Conservation (phyloP, 2,329 filamentous ascomycete genomes). For the Fusarium sacchari region DNA sequence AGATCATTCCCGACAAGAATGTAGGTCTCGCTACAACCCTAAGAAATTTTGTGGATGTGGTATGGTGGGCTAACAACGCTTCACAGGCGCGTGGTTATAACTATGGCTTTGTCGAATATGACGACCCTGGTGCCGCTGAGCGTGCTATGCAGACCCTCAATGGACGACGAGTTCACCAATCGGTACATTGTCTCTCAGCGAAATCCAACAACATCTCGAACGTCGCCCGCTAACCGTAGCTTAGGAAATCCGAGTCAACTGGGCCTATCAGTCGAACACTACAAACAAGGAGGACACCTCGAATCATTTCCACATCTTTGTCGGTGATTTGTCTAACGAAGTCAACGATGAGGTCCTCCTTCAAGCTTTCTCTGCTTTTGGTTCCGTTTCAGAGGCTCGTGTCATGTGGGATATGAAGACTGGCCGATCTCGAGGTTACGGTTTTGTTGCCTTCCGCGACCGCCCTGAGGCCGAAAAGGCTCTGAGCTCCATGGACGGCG, state of each 20-base stretch:
- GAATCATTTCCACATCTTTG: conserved; percentile 98
- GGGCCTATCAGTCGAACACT: conserved; percentile 98
- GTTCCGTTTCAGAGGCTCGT: conserved; percentile 93
- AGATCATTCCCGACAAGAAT: conserved; percentile 99
- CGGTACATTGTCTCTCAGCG: conserved; percentile 62
- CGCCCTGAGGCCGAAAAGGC: conserved; percentile 95
- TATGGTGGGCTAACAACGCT: conserved; percentile 36
- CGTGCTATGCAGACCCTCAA: conserved; percentile 98
- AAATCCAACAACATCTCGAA: neutral
- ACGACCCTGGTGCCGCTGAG: conserved; percentile 95
- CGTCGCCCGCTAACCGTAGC: conserved; percentile 35
- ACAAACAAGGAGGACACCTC: conserved; percentile 96
- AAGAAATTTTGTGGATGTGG: neutral
- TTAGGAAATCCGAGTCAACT: conserved; percentile 98
- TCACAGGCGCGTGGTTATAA: conserved; percentile 92
- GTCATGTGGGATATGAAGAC: conserved; percentile 99
- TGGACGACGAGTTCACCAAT: conserved; percentile 93
- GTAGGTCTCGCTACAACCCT: conserved; percentile 66
- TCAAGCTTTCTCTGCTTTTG: conserved; percentile 96
- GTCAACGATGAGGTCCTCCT: conserved; percentile 96
- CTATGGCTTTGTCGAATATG: conserved; percentile 99
- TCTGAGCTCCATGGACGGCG: conserved; percentile 96
- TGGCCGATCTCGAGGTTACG: conserved; percentile 94
- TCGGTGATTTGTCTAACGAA: conserved; percentile 96
- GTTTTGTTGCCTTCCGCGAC: conserved; percentile 97